Evolutionary conservation across 23 red algal species (phyloP), one percentile per base, ranked within the genome.

Genomic region (Chondrus crispus): DNA sequence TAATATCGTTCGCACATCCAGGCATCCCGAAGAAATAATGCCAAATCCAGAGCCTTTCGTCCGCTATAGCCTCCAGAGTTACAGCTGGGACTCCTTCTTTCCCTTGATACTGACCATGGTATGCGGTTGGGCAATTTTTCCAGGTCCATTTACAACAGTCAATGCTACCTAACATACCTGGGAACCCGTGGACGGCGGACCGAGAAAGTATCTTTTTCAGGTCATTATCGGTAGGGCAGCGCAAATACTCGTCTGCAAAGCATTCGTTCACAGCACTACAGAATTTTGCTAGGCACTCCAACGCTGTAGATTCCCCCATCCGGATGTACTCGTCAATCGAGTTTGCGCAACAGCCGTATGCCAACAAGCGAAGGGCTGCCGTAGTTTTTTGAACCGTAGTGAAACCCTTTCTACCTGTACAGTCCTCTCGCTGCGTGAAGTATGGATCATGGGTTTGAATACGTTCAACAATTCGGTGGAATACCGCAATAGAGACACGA

Each of bases 41-140:
- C 69, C 71, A 90, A 60, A 90, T 90, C 35, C 55, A 90, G n/a
- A 90, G 46, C 38, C 63, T 45, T 36, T 77, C 86, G 55, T 90
- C 69, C 32, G 69, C 39, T 9, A 90, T 79, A 36, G 69, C 29
- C 47, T 90, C 70, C 86, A 90, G 36, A 24, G 72, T 60, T 19
- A 90, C 26, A 11, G n/a, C 39, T 45, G 36, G 86, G 24, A 41
- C 38, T 46, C 43, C 8, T 75, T 90, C 72, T 20, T 79, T 76
- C 22, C 72, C 72, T 42, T 90, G 38, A 50, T 55, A 90, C 24
- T 78, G 43, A 9, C 86, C 86, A 24, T 49, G 39, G 9, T 44
- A 64, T 36, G 69, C 86, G 26, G 16, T 57, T 62, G 69, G 73
- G 62, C 69, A 90, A 6, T 76, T 79, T 52, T 79, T 76, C 86